Conservation (phyloP, 1,284 basidiomycete genomes). For the Cystobasidium pallidum region DNA sequence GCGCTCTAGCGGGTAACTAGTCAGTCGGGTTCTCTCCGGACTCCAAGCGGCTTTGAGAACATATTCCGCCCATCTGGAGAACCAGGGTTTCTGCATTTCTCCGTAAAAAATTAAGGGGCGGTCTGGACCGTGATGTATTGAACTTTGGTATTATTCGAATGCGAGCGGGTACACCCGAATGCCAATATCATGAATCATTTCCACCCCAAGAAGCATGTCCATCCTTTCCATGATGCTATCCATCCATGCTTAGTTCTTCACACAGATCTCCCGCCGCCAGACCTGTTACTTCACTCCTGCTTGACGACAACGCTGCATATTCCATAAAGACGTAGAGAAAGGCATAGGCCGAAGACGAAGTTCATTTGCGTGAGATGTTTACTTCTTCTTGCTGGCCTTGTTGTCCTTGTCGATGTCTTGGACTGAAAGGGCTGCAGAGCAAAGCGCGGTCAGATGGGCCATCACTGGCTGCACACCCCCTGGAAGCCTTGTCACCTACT, state of each 20-base stretch:
- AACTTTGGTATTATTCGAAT: background rate
- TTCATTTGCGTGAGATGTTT: slow-evolving; percentile 3
- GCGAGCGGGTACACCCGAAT: background rate
- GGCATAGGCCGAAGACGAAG: background rate
- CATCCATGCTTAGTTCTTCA: background rate
- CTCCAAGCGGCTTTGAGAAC: too few relatives aligned
- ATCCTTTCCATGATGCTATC: background rate
- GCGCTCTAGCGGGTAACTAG: too few relatives aligned
- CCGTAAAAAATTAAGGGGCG: slow-evolving; percentile 1
- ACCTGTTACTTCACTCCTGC: background rate
- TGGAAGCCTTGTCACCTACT: slow-evolving; percentile 63
- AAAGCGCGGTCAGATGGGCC: slow-evolving; percentile 3
- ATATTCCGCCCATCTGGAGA: background rate
- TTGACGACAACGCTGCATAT: slow-evolving; percentile 9
- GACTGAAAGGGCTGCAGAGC: slow-evolving; percentile 50
- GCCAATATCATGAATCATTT: background rate
- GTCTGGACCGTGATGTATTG: background rate
- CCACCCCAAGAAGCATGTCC: background rate
- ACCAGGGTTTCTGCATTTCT: background rate
- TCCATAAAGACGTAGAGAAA: slow-evolving; percentile 1
- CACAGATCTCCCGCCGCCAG: background rate
- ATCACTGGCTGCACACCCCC: background rate
- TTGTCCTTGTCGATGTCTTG: slow-evolving; percentile 50
- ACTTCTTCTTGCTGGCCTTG: slow-evolving; percentile 51
- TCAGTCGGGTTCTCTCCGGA: too few relatives aligned